Percentiles rank a stretch among this genome's conserved stretches.
These are phyloP conservation scores for Fusarium sp. DNA, from an alignment of 2,329 filamentous ascomycete genomes.

Conservation along the genomic window DNA sequence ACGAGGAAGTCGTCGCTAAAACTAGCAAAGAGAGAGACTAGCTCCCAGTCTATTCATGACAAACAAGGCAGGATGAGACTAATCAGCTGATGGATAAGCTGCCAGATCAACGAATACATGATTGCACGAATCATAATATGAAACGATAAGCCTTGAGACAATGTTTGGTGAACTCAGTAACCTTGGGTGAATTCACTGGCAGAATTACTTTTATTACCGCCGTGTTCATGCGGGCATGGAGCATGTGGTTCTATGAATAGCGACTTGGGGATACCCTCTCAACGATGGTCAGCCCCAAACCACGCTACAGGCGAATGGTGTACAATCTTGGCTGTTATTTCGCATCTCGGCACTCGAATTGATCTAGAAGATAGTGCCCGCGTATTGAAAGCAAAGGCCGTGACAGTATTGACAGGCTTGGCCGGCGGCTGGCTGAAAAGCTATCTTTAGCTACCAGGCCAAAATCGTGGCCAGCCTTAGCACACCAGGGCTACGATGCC, in stretches of 20 bases:
- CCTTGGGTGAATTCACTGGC: background rate
- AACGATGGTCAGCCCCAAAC: background rate
- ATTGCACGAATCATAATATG: slow-evolving; percentile 4
- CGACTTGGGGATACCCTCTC: background rate
- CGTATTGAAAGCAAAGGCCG: background rate
- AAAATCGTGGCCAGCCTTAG: slow-evolving; percentile 3
- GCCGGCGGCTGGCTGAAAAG: slow-evolving; percentile 2
- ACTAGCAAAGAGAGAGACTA: background rate
- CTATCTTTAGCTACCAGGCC: slow-evolving; percentile 35
- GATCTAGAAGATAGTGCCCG: background rate
- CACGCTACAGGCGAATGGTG: background rate
- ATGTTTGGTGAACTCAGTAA: background rate
- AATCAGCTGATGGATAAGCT: background rate
- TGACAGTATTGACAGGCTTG: background rate
- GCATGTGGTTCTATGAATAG: slow-evolving; percentile 12
- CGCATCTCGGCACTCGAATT: background rate
- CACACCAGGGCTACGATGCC: slow-evolving; percentile 8
- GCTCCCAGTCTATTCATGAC: background rate
- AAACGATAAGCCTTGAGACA: background rate
- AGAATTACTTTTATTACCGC: background rate
- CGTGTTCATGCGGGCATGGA: background rate
- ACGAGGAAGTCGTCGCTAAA: background rate
- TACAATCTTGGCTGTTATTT: background rate
- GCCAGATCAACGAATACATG: slow-evolving; percentile 7
- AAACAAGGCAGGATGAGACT: background rate